Percentiles rank a stretch among this genome's conserved stretches.
Conservation (phyloP, 768 basidiomycete species). For the Termitomyces sp. region DNA sequence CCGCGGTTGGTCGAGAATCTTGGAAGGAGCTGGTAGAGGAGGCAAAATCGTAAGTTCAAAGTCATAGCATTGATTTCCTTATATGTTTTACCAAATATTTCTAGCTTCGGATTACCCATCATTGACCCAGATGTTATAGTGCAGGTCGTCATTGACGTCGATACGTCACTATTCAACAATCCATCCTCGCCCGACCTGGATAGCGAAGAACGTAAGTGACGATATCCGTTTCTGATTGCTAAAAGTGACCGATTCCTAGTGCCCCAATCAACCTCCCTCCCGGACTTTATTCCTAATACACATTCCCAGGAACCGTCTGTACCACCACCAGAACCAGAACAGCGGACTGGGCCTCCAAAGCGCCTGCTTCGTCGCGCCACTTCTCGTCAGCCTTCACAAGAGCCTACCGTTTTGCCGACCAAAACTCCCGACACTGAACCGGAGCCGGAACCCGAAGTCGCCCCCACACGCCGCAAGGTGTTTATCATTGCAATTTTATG, state of each 20-base stretch:
- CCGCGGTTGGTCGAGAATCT: conserved; percentile 45
- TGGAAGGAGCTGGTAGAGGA: conserved; percentile 53
- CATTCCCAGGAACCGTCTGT: conserved; percentile 46
- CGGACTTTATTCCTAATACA: conserved; percentile 49
- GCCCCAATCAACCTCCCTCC: conserved; percentile 29
- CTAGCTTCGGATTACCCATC: conserved; percentile 38
- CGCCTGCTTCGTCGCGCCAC: conserved; percentile 31
- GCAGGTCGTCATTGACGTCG: conserved; percentile 39
- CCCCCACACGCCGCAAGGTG: conserved; percentile 27
- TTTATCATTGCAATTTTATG: neutral
- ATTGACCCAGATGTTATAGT: conserved; percentile 43
- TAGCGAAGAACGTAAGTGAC: conserved; percentile 12
- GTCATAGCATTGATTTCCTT: neutral
- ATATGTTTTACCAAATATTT: neutral
- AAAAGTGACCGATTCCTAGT: conserved; percentile 6
- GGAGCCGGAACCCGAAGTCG: conserved; percentile 14
- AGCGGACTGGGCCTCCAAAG: conserved; percentile 11
- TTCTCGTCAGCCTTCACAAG: conserved; percentile 37
- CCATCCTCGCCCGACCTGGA: conserved; percentile 7
- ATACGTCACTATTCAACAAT: conserved; percentile 25
- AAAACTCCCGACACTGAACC: conserved; percentile 10
- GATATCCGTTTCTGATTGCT: neutral
- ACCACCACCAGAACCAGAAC: conserved; percentile 21
- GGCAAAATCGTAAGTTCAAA: conserved; percentile 39
- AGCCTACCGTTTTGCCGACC: conserved; percentile 18